Evolutionary conservation across 2,329 filamentous ascomycete genomes (phyloP), one percentile per base, ranked within the genome.

Genomic region (Acrocalymma vagum): DNA sequence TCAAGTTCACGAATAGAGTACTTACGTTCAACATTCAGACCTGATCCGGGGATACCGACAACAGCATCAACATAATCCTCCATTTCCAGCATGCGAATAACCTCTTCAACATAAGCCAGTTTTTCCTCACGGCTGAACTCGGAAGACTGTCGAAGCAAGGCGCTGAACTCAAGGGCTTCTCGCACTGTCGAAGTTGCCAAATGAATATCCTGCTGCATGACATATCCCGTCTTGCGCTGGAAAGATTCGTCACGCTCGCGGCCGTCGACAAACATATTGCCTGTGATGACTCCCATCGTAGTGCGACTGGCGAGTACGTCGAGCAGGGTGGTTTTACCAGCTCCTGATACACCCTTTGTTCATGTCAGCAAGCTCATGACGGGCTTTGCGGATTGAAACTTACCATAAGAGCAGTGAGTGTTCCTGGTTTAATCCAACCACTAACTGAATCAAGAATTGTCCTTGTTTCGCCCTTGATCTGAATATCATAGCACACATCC

Each of bases 241-340:
- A 95, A 95, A 0, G 86, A 89, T 30, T 79, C 78, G 53, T 93
- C 88, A 88, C 48, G 53, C 10, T 53, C 46, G 13, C 53, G 45
- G 6, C 59, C 59, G 30, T 63, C 49, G 5, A 67, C 62, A 11
- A 65, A 38, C 42, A 62, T 61, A 13, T 50, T 45, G 2, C 62
- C 62, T 18, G 51, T 53, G 8, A 65, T 55, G 8, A 66, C 53
- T 8, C 62, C 62, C 44, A 55, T 56, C 1, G 60, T 56, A 9
- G 49, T 54, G 3, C 61, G 50, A 16, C 53, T 48, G 6, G 58
- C 58, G 41, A 96, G 78, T 21, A 88, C 87, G 69, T 95, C 88
- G n/a, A 95, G 76, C 17, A 96, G 79, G 1, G 90, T 95, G 0
- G 91, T 95, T 70, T 95, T 96, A 38, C 91, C 91, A 9, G 91